Conservation (phyloP, 768 basidiomycete species). For the Astraeus odoratus region DNA sequence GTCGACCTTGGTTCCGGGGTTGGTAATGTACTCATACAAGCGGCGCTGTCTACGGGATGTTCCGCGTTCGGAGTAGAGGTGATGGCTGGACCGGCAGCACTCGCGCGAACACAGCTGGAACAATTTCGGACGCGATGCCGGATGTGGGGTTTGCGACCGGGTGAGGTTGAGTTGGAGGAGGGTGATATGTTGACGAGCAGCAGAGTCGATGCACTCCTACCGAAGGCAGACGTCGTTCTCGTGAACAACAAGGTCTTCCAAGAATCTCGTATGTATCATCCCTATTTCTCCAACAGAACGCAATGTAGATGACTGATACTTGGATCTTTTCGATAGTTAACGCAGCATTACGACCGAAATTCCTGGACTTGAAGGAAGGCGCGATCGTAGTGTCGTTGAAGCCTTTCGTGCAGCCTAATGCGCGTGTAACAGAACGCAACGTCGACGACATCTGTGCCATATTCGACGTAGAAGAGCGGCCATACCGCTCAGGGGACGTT, state of each 20-base stretch:
- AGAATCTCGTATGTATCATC: conserved; percentile 52
- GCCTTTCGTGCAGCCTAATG: conserved; percentile 74
- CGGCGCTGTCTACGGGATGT: conserved; percentile 75
- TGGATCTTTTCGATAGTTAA: conserved; percentile 51
- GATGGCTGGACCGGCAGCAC: conserved; percentile 67
- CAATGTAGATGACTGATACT: background rate
- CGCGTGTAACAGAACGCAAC: conserved; percentile 79
- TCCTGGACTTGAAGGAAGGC: conserved; percentile 91
- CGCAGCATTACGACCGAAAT: conserved; percentile 78
- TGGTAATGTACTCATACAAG: conserved; percentile 78
- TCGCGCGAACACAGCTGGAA: conserved; percentile 68
- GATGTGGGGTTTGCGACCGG: conserved; percentile 85
- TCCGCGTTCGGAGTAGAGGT: conserved; percentile 75
- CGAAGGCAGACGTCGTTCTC: conserved; percentile 84
- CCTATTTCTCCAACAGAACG: background rate
- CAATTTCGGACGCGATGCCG: conserved; percentile 73
- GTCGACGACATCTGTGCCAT: conserved; percentile 79
- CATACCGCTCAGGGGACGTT: conserved; percentile 67
- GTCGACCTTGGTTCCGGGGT: conserved; percentile 85
- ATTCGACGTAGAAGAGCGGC: conserved; percentile 64
- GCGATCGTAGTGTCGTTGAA: conserved; percentile 85
- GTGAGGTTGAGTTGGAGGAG: conserved; percentile 72
- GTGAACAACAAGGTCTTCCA: conserved; percentile 86
- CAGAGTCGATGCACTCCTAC: conserved; percentile 62
- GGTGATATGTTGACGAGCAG: conserved; percentile 77